Evolutionary conservation across 2,329 filamentous ascomycete species (phyloP).

Genomic region (Blastomyces gilchristii): DNA sequence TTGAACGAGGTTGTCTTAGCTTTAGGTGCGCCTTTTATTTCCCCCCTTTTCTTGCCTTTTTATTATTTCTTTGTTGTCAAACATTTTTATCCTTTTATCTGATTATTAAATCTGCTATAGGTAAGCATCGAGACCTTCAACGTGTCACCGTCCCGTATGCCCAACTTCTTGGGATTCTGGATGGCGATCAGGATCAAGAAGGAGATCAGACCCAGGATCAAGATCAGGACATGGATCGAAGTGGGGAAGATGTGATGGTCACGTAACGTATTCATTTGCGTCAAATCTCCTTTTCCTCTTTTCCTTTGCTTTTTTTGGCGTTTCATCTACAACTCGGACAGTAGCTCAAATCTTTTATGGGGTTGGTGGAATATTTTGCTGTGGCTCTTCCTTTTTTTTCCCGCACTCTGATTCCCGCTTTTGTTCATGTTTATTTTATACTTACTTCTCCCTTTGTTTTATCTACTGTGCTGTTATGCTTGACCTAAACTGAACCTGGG

Average conservation of each 20-base stretch:
- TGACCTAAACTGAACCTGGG: neutral
- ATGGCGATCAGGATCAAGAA: constrained; percentile 19
- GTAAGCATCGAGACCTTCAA: constrained; percentile 91
- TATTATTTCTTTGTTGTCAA: constrained; percentile 5
- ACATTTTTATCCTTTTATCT: constrained; percentile 8
- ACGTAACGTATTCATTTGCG: neutral
- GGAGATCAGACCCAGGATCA: constrained; percentile 11
- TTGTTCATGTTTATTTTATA: neutral
- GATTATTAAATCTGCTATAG: constrained; percentile 41
- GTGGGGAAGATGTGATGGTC: constrained; percentile 14
- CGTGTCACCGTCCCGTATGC: constrained; percentile 92
- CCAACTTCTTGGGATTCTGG: constrained; percentile 55
- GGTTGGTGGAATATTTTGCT: neutral
- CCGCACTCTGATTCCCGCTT: neutral
- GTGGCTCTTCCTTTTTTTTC: neutral
- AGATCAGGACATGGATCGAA: constrained; percentile 16
- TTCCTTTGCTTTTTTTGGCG: neutral
- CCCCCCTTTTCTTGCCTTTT: neutral
- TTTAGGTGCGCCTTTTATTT: constrained; percentile 55
- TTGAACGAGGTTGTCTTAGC: constrained; percentile 87
- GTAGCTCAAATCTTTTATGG: neutral
- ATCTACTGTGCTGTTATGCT: neutral
- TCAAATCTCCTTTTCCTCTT: neutral
- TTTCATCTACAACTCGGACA: neutral
- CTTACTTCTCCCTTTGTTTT: neutral